These are phyloP conservation scores for Trichomonascaceae sp. DNA, from an alignment of 1,139 yeast genomes.

Conservation along the genomic window DNA sequence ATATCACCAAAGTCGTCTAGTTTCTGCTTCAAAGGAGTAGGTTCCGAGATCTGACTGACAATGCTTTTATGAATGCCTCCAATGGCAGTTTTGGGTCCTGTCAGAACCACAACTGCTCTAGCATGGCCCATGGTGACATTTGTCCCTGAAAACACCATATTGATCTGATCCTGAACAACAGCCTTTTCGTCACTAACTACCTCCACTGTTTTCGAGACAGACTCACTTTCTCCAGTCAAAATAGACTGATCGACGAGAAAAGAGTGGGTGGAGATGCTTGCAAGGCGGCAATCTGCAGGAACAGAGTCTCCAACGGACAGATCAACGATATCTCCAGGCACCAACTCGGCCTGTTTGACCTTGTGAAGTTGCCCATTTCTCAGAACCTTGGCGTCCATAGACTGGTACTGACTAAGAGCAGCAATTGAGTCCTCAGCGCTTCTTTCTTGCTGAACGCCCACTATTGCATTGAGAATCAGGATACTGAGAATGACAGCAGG, in stretches of 20 bases:
- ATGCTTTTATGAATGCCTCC: constrained; percentile 41
- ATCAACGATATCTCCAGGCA: constrained; percentile 44
- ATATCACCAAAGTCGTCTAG: constrained; percentile 38
- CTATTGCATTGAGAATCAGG: constrained; percentile 37
- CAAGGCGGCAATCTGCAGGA: constrained; percentile 43
- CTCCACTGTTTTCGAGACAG: constrained; percentile 34
- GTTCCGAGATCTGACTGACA: constrained; percentile 30
- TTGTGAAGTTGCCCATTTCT: constrained; percentile 36
- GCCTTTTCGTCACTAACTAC: constrained; percentile 29
- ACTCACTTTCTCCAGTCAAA: constrained; percentile 44
- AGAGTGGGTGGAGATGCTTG: constrained; percentile 31
- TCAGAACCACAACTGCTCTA: constrained; percentile 39
- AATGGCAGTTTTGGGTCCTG: constrained; percentile 42
- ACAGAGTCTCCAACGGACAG: constrained; percentile 43
- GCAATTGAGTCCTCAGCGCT: constrained; percentile 39
- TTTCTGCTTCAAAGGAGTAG: constrained; percentile 33
- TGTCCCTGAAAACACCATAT: constrained; percentile 43
- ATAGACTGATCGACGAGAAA: constrained; percentile 47
- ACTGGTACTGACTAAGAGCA: constrained; percentile 35
- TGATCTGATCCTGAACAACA: constrained; percentile 43
- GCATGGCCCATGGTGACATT: constrained; percentile 44
- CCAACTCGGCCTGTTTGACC: constrained; percentile 40
- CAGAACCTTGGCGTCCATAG: constrained; percentile 38
- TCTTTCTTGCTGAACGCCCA: constrained; percentile 39
- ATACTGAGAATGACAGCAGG: constrained; percentile 37